Evolutionary conservation across 164 flowering plant genomes (phyloP).

Genomic region (Warburgia ugandensis): DNA sequence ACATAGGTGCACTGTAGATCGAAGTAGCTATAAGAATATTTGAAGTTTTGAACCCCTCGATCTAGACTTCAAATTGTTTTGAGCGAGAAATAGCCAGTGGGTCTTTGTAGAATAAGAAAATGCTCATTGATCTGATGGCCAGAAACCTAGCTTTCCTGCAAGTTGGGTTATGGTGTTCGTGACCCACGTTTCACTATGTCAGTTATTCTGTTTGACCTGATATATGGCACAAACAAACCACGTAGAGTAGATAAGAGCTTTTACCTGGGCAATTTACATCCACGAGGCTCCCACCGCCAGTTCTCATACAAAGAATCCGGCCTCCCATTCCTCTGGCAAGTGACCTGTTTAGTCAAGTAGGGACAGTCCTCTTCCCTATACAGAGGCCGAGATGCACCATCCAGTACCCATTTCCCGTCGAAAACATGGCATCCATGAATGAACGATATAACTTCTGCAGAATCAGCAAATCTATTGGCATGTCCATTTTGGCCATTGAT

Average conservation of each 20-base stretch:
- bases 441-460: constrained; percentile 21
- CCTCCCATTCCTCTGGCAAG: constrained; percentile 75
- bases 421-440: constrained; percentile 53
- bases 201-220: not conserved
- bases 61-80: no score
- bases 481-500: constrained; percentile 17
- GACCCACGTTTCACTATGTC: no score
- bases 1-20: no score
- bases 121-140: no score
- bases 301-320: constrained; percentile 80
- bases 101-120: no score
- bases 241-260: not conserved
- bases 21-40: no score
- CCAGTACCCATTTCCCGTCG: constrained; percentile 79
- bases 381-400: constrained; percentile 49
- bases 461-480: constrained; percentile 2
- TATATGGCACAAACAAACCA: not conserved
- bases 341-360: constrained; percentile 64
- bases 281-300: constrained; percentile 91
- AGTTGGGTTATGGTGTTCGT: no score
- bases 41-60: no score
- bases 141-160: no score
- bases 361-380: constrained; percentile 68
- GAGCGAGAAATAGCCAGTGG: no score
- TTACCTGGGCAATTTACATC: constrained; percentile 70